phyloP scores from a whole-genome alignment of 495 filamentous ascomycete genomes.

The Cercophora samala region DNA sequence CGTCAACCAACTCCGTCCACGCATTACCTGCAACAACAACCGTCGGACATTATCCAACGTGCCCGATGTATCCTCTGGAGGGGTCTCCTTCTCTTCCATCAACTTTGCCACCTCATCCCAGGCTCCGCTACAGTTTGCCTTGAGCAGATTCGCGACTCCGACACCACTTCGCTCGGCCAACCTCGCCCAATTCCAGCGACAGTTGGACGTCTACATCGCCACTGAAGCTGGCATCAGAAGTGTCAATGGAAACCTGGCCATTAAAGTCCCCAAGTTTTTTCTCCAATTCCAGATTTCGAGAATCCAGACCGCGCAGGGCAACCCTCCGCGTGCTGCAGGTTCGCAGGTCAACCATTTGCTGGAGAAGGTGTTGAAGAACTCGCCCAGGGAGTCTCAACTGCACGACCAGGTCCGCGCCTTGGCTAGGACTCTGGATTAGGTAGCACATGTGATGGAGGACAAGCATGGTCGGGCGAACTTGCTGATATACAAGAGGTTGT shows the following conservation, averaged over 20 bases:
- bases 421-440: slow-evolving; percentile 32
- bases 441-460: too few species aligned
- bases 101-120: slow-evolving; percentile 42
- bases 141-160: slow-evolving; percentile 42
- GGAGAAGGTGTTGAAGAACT: slow-evolving; percentile 50
- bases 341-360: slow-evolving; percentile 45
- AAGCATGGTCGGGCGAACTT: too few species aligned
- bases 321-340: slow-evolving; percentile 40
- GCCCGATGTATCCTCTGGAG: slow-evolving; percentile 44
- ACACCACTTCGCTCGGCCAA: slow-evolving; percentile 38
- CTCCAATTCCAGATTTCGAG: slow-evolving; percentile 47
- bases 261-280: slow-evolving; percentile 52
- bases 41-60: slow-evolving; percentile 39
- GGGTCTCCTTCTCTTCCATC: slow-evolving; percentile 42
- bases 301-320: slow-evolving; percentile 49
- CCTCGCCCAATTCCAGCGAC: slow-evolving; percentile 40
- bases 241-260: slow-evolving; percentile 42
- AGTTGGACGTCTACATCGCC: slow-evolving; percentile 46
- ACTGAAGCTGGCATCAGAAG: slow-evolving; percentile 50
- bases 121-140: slow-evolving; percentile 42
- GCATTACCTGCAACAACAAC: slow-evolving; percentile 39
- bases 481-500: too few species aligned
- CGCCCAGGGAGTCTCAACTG: slow-evolving; percentile 37
- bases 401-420: slow-evolving; percentile 40
- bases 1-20: slow-evolving; percentile 30